These are phyloP conservation scores for Fusarium camptoceras DNA, from an alignment of 2,329 filamentous ascomycete species.

Conservation along the genomic window DNA sequence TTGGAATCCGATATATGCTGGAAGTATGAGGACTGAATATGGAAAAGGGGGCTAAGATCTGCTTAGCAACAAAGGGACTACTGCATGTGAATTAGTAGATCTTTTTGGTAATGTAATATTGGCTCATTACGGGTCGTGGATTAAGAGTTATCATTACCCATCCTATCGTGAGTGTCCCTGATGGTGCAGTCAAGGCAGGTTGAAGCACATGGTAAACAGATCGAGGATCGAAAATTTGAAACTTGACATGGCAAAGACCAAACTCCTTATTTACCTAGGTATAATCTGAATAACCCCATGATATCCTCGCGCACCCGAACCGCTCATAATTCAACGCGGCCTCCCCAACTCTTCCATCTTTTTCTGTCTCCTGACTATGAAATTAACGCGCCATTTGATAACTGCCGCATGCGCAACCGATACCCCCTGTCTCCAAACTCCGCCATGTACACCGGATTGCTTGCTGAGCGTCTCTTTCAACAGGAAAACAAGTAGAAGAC, in stretches of 20 bases:
- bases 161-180: not conserved
- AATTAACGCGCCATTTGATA: constrained; percentile 25
- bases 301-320: constrained; percentile 39
- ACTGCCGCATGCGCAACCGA: constrained; percentile 24
- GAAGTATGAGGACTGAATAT: constrained; percentile 1
- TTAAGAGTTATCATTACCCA: not conserved
- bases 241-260: constrained; percentile 30
- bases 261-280: constrained; percentile 45
- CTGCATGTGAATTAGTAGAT: not conserved
- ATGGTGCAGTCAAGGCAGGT: not conserved
- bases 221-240: not conserved
- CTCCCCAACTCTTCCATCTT: constrained; percentile 2
- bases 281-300: constrained; percentile 43
- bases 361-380: constrained; percentile 25
- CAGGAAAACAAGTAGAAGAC: constrained; percentile 21
- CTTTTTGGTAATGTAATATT: not conserved
- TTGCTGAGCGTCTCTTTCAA: constrained; percentile 33
- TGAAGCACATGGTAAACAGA: not conserved
- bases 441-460: constrained; percentile 29
- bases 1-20: constrained; percentile 1
- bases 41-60: not conserved
- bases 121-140: not conserved
- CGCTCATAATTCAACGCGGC: constrained; percentile 26
- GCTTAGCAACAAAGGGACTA: not conserved
- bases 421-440: constrained; percentile 20